Evolutionary conservation across 192 early-diverging fungal genomes (phyloP), one percentile per base, ranked within the genome.

Genomic region (Coemansia umbellata): DNA sequence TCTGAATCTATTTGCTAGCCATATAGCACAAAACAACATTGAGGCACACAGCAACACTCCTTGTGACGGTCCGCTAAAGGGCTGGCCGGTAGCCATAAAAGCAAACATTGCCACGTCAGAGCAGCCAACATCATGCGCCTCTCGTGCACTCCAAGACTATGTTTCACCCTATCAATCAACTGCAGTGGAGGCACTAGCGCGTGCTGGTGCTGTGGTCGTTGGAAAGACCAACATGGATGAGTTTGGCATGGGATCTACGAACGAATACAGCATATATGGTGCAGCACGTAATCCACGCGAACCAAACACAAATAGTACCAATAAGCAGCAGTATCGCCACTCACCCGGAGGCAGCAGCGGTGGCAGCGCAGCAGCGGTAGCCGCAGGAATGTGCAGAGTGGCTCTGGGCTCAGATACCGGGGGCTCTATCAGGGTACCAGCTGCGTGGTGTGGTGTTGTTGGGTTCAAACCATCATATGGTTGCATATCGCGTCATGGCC

Each of bases 381-480:
- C 90, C 3, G 56, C 84, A 41, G 83, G 85, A 4, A 82, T 91
- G 84, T 90, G 87, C 57, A 77, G 82, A 48, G 81, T 76, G 80
- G 90, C 92, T 0, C 50, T 97, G 30, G 94, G 94, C 2, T 94
- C 92, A 2, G 94, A 97, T 49, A 97, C 94, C 1, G 94, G 94
- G 44, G 94, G 94, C 11, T 94, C 92, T 3, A 89, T 97, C n/a
- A 70, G 94, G 19, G 70, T 94, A 13, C 94, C 94, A 5, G 94
- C 93, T 3, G 83, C 94, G 3, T 97, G 91, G 71, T 95, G 93
- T 63, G 94, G 94, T 8, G 78, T 95, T 5, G 81, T 91, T 17
- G 94, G 94, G 5, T 94, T 91, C 55, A 97, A 97, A 63, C 94
- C 94, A 11, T 85, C 86, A 1, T 97, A 95, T 60, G 94, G 94